phyloP scores from a whole-genome alignment of 2,329 filamentous ascomycete genomes.

The Epichloe glyceriae region DNA sequence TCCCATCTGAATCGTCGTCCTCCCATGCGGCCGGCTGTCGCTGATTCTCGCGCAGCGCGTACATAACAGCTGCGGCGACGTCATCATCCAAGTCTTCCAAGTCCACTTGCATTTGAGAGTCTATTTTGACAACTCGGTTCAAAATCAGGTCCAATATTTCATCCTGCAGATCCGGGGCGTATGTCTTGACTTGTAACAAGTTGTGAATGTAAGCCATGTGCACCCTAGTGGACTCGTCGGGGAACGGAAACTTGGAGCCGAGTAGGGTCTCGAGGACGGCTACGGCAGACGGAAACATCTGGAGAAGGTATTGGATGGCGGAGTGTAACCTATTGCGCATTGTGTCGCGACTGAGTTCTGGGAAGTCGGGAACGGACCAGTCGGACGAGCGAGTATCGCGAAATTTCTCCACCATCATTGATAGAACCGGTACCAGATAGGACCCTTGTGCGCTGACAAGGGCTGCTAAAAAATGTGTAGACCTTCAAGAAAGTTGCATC shows the following conservation, averaged over 20 bases:
- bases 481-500: slow-evolving; percentile 53
- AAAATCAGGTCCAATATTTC: slow-evolving; percentile 76
- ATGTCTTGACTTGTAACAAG: slow-evolving; percentile 62
- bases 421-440: slow-evolving; percentile 61
- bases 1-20: slow-evolving; percentile 43
- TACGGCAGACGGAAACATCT: slow-evolving; percentile 69
- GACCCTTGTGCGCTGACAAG: slow-evolving; percentile 73
- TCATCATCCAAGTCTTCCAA: slow-evolving; percentile 89
- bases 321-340: slow-evolving; percentile 66
- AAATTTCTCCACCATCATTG: slow-evolving; percentile 73
- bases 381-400: slow-evolving; percentile 34
- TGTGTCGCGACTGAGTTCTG: slow-evolving; percentile 46
- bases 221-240: slow-evolving; percentile 61
- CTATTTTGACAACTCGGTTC: slow-evolving; percentile 80
- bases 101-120: slow-evolving; percentile 89
- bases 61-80: slow-evolving; percentile 59
- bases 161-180: slow-evolving; percentile 63
- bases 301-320: slow-evolving; percentile 61
- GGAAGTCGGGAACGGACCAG: slow-evolving; percentile 37
- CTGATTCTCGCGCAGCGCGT: slow-evolving; percentile 25
- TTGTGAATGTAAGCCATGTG: slow-evolving; percentile 86
- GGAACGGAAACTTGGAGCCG: slow-evolving; percentile 57
- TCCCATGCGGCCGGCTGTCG: slow-evolving; percentile 24
- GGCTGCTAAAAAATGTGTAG: slow-evolving; percentile 56
- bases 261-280: slow-evolving; percentile 56